Percentiles rank a stretch among this genome's conserved stretches.
These are phyloP conservation scores for Vanrija sp. DNA, from an alignment of 1,284 basidiomycete species.

Conservation along the genomic window DNA sequence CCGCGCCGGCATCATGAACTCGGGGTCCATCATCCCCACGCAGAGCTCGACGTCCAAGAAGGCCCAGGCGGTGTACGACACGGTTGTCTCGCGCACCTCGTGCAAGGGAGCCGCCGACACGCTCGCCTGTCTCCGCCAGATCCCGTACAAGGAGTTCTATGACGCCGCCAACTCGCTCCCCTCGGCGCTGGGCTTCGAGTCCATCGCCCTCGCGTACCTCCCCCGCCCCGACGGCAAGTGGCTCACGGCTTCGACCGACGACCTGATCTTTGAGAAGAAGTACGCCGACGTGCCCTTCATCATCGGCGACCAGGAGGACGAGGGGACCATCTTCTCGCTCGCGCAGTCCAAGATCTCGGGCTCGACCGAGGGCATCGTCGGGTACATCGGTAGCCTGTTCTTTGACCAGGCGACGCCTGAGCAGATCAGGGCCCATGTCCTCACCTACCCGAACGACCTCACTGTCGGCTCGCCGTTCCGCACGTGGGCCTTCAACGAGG, in stretches of 20 bases:
- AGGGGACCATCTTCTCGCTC: conserved; percentile 15
- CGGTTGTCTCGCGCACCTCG: conserved; percentile 1
- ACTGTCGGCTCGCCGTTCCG: conserved; percentile 21
- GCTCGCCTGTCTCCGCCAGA: conserved; percentile 54
- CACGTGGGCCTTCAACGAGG: conserved; percentile 14
- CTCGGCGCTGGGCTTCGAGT: conserved; percentile 9
- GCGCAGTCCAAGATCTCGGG: conserved; percentile 28
- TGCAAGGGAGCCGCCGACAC: conserved; percentile 49
- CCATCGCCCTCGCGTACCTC: conserved; percentile 49
- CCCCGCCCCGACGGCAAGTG: conserved; percentile 57
- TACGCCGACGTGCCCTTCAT: conserved; percentile 18
- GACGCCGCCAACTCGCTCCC: conserved; percentile 13
- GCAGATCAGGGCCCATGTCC: conserved; percentile 21
- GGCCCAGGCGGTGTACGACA: conserved; percentile 14
- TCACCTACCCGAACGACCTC: conserved; percentile 25
- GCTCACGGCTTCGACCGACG: conserved; percentile 50
- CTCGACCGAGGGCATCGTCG: conserved; percentile 13
- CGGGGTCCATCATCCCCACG: conserved; percentile 46
- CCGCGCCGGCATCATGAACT: conserved; percentile 42
- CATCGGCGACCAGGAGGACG: conserved; percentile 27
- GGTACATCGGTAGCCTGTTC: conserved; percentile 24
- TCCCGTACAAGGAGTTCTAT: conserved; percentile 43
- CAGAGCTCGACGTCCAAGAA: conserved; percentile 10
- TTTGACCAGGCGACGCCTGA: conserved; percentile 16
- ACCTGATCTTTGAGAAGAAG: conserved; percentile 1